Percentiles rank a stretch among this genome's conserved stretches.
These are phyloP conservation scores for Fistulifera pelliculosa DNA, from an alignment of 108 stramenopile genomes.

Conservation along the genomic window DNA sequence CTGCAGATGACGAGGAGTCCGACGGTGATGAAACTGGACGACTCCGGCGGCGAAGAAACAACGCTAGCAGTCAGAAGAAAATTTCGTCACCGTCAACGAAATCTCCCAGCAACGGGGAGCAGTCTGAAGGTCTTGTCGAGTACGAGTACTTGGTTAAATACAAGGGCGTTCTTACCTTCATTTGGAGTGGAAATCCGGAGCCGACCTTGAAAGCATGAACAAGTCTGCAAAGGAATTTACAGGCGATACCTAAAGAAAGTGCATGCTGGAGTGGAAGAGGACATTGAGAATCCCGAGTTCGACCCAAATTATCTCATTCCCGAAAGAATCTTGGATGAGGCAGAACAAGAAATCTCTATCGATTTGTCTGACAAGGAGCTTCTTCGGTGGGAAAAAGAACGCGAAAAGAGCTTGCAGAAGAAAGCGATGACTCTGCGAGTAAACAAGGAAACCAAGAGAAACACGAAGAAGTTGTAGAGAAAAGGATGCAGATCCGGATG, in stretches of 20 bases:
- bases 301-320: conserved; percentile 72
- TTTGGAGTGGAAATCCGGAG: conserved; percentile 78
- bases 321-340: conserved; percentile 81
- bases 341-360: conserved; percentile 73
- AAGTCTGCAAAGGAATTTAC: conserved; percentile 74
- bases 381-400: conserved; percentile 70
- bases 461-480: conserved; percentile 1
- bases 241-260: conserved; percentile 84
- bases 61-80: conserved; percentile 6
- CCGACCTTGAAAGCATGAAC: conserved; percentile 80
- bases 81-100: conserved; percentile 10
- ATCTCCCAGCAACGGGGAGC: conserved; percentile 11
- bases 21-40: conserved; percentile 27
- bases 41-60: conserved; percentile 1
- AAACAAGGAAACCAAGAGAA: conserved; percentile 18
- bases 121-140: conserved; percentile 34
- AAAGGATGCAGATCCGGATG: conserved; percentile 10
- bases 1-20: conserved; percentile 17
- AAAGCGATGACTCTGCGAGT: conserved; percentile 15
- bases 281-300: conserved; percentile 78
- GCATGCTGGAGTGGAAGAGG: conserved; percentile 56
- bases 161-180: conserved; percentile 91
- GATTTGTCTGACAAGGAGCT: conserved; percentile 77
- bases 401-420: conserved; percentile 52
- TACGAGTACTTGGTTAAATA: conserved; percentile 96